A percentile compares a stretch with the other conserved stretches of the same genome.
Conservation (phyloP, 805 yeast species). For the Candida dajiaensis region DNA sequence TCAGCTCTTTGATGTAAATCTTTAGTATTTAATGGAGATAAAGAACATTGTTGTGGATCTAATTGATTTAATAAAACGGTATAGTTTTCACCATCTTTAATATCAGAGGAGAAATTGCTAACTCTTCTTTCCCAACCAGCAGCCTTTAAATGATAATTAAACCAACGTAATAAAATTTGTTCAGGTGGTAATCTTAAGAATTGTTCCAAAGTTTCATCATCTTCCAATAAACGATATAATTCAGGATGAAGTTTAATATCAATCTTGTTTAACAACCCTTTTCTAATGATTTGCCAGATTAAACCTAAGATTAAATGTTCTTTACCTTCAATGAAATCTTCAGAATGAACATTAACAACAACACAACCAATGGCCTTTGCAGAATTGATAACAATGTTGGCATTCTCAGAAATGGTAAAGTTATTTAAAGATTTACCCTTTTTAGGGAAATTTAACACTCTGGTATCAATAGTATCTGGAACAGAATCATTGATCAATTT, state of each 20-base stretch:
- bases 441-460: conserved; percentile 89
- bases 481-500: conserved; percentile 95
- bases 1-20: conserved; percentile 83
- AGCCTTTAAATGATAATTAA: conserved; percentile 90
- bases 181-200: conserved; percentile 96
- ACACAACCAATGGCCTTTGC: conserved; percentile 99
- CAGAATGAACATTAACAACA: conserved; percentile 95
- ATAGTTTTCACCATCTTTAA: conserved; percentile 92
- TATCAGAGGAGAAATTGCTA: conserved; percentile 78
- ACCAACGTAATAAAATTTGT: conserved; percentile 94
- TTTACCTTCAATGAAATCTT: conserved; percentile 90
- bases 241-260: conserved; percentile 97
- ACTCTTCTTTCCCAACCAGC: conserved; percentile 89
- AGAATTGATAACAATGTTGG: conserved; percentile 94
- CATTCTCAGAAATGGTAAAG: conserved; percentile 94
- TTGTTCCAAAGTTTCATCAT: conserved; percentile 95
- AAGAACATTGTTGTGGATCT: conserved; percentile 77
- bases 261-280: conserved; percentile 90
- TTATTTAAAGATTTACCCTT: conserved; percentile 77
- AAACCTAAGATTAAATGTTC: conserved; percentile 88
- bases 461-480: conserved; percentile 96
- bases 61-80: conserved; percentile 85
- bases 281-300: conserved; percentile 96
- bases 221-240: conserved; percentile 87
- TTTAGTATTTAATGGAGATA: conserved; percentile 69